Evolutionary conservation across 73 alveolate species (phyloP), one percentile per base, ranked within the genome.

Genomic region (Tetrahymena malaccensis): DNA sequence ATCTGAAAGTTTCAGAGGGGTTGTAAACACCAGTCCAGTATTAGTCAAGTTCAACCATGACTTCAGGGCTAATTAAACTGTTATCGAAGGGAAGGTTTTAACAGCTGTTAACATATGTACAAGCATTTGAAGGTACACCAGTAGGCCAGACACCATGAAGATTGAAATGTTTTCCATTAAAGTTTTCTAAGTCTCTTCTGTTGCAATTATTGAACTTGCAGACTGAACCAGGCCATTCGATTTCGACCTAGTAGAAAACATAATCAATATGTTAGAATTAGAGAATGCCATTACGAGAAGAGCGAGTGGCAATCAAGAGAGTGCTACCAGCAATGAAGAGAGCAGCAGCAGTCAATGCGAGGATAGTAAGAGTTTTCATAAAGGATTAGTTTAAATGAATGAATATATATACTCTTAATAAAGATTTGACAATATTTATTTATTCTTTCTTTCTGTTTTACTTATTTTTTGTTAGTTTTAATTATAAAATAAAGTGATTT

Each of bases 151-250:
- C 83, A 37, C 97, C 97, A 89, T 95, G 97, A 8, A 58, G 93
- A 89, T 95, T 95, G 95, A 94, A 95, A 83, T 94, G 93, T 33
- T 55, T 70, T 35, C 85, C 94, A 93, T 95, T 95, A 34, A 43
- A 95, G 55, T 95, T 95, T 85, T 89, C 95, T 94, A 95, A 85
- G 27, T 95, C 93, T 31, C 94, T 57, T 89, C 33, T 89, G 55
- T 85, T 44, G 58, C 97, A 95, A 6, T 95, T 85, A 33, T 89
- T 43, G 85, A 89, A 85, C 43, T 89, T 85, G 55, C 97, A 95
- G 55, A 95, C 94, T 25, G 97, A 89, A 55, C 97, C 97, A 85
- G 97, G 97, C 97, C 97, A 95, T 55, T 95, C 97, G 55, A 85
- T 56, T 34, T 94, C 97, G 56, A 95, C 93, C 11, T 70, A n/a